Base-by-base conservation (phyloP, 208 protist genomes). In the Phytomonas sp. region DNA sequence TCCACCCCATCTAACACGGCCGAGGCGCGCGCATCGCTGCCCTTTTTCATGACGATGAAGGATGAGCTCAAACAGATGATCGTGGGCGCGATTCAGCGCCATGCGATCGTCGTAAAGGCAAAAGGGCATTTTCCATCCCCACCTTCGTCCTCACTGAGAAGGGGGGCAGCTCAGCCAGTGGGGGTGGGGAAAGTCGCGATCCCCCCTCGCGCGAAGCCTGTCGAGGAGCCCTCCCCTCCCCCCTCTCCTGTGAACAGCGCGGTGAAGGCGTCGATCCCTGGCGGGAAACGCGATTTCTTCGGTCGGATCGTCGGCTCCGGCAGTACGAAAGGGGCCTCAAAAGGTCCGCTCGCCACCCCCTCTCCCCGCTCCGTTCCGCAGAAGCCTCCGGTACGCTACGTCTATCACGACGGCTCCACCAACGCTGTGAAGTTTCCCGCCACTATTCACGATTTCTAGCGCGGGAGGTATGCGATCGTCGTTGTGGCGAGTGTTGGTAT, bases 361-460 rank as follows among this genome's bases (percentile, higher is more conserved):
- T 32, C 51, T 28, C 11, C 61, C 9, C 59, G 72, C 46, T 33
- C 29, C 29, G 68, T 28, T 26, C 60, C 60, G 43, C 67, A 29
- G 68, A 60, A 60, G 53, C 56, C 67, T 2, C 60, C 62, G 32
- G 80, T 75, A 37, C 68, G 78, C 4, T 95, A 95, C 77, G 70
- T 81, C 1, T 92, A 92, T 68, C 80, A 91, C 43, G 90, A 93
- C 53, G 90, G 90, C 26, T 82, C 75, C 65, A 93, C 90, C 15
- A 95, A 95, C 64, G 90, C 84, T 2, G 87, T 95, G 30, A 86
- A 86, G 64, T 87, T 93, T 71, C 84, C 84, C 1, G 87, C 90
- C 4, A 71, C 71, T 4, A 67, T 92, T 32, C 63, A 71, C 6
- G 87, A 95, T 61, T 95, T 93, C 66, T 91, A 81, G 62, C 17